Evolutionary conservation across 139 green algal species (phyloP), one percentile per base, ranked within the genome.

Genomic region (Coccomyxa sp.): DNA sequence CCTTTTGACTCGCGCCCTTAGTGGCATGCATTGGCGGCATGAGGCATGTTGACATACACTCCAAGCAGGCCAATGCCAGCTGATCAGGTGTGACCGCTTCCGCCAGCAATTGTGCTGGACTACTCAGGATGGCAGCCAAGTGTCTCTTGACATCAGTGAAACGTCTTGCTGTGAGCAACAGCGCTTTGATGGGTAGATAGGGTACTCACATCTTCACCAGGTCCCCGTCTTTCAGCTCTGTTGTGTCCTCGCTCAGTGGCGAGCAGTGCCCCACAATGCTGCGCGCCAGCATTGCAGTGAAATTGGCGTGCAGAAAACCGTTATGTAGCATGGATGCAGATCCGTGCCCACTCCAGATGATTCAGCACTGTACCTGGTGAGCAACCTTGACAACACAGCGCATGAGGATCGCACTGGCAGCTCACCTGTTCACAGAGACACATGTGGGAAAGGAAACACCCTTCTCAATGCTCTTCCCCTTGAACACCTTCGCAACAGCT

Each of bases 361-460:
- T n/a, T n/a, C n/a, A n/a, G n/a, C n/a, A n/a, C n/a, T n/a, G n/a
- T n/a, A n/a, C n/a, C n/a, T n/a, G n/a, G n/a, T n/a, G n/a, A n/a
- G n/a, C n/a, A n/a, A n/a, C n/a, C n/a, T n/a, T n/a, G n/a, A n/a
- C n/a, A n/a, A n/a, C n/a, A n/a, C n/a, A n/a, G n/a, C 34, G n/a
- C 31, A 75, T 24, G 33, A 50, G 35, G 36, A 68, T 33, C 50
- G 34, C 35, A 41, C 74, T 74, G n/a, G 41, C 3, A 14, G 31
- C 87, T 31, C 35, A 94, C 92, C 88, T 91, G 93, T 99, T 99
- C 1, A 95, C 82, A 29, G 91, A 97, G 0, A 98, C 76, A 86
- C 94, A 99, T 36, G 93, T 98, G 31, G 96, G 96, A 80, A 99
- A 98, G 8, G 96, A 95, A 18, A 99, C 87, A 44, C 96, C 96